phyloP scores from a whole-genome alignment of 169 alveolate species.

The Plasmodium coatneyi region DNA sequence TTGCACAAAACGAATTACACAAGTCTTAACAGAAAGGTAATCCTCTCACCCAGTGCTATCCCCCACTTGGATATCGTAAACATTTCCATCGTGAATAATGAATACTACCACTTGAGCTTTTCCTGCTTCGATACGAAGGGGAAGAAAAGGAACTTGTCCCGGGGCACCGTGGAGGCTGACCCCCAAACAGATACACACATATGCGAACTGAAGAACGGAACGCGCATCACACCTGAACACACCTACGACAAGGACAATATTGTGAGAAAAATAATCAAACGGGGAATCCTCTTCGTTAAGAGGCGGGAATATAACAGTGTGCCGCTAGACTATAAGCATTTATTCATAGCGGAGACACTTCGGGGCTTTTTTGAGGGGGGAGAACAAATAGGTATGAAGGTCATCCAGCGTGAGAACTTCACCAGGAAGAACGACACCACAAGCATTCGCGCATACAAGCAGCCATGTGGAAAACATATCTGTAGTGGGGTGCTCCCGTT shows the following conservation, averaged over 20 bases:
- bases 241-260: neutral
- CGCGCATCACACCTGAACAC: neutral
- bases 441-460: neutral
- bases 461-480: neutral
- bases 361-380: neutral
- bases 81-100: conserved; percentile 13
- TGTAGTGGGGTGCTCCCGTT: neutral
- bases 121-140: neutral
- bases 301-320: conserved; percentile 18
- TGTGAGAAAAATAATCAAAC: conserved; percentile 47
- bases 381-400: neutral
- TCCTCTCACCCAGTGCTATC: conserved; percentile 15
- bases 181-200: neutral
- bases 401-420: neutral
- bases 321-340: neutral
- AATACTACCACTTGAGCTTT: conserved; percentile 20
- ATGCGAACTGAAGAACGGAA: neutral
- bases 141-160: neutral
- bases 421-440: neutral
- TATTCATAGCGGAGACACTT: neutral
- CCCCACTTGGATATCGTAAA: conserved; percentile 37
- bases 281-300: conserved; percentile 71
- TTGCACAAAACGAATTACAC: conserved; percentile 3
- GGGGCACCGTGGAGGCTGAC: neutral
- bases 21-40: neutral